These are phyloP conservation scores for Solanum habrochaites DNA, from an alignment of 257 asterid genomes.

Conservation along the genomic window DNA sequence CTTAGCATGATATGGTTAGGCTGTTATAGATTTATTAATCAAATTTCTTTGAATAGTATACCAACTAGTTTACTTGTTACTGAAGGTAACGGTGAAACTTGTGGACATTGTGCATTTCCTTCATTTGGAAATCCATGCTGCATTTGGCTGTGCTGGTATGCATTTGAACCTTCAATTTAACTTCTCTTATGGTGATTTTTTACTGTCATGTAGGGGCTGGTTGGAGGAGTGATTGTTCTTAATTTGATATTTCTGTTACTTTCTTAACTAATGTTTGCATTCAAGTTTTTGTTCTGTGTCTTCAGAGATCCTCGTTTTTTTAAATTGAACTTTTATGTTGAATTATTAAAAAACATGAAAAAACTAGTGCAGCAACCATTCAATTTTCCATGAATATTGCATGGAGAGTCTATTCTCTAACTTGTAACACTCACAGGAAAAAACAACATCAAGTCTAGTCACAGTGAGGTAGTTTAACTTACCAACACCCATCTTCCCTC, in stretches of 20 bases:
- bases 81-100: slow-evolving; percentile 87
- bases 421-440: background rate
- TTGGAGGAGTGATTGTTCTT: background rate
- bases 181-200: background rate
- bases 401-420: background rate
- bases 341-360: background rate
- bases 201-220: background rate
- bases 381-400: background rate
- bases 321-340: background rate
- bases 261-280: background rate
- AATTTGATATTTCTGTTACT: background rate
- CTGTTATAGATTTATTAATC: background rate
- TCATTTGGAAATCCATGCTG: slow-evolving; percentile 66
- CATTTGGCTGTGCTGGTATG: slow-evolving; percentile 63
- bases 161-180: background rate
- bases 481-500: background rate
- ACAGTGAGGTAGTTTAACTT: background rate
- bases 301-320: background rate
- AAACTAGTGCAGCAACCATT: background rate
- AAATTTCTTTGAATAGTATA: background rate
- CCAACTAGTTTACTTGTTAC: background rate
- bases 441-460: background rate
- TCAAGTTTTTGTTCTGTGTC: background rate
- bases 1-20: background rate
- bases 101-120: slow-evolving; percentile 79